Base-by-base conservation (phyloP, 345 rosid genomes). In the Eucalyptus sp. region DNA sequence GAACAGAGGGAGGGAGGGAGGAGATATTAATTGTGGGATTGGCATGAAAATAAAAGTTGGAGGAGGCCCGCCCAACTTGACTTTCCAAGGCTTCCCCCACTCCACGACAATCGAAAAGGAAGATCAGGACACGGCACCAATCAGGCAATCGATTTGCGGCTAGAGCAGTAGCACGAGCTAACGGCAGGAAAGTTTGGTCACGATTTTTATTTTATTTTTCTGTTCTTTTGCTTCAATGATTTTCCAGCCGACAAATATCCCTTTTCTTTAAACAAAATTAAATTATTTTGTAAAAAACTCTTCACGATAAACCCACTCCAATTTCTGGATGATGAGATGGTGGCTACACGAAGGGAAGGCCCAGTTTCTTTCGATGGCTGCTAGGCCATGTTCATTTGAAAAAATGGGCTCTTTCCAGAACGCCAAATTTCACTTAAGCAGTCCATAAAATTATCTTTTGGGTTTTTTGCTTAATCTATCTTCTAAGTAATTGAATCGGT, bases 201-300 rank as follows among this genome's bases (percentile, higher is more conserved):
- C 11, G 13, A 17, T 17, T 68, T 14, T 58, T 50, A 10, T 8
- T 15, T 51, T 51, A 6, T 51, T 7, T 17, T 17, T 5, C 4
- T 31, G 4, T 31, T 60, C 8, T 16, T 33, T 14, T 33, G 10
- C 41, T 68, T 68, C 20, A 5, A 68, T 68, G 25, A 68, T 33
- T 17, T 68, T 68, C 20, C 33, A 14, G 3, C 33, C 20, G 76
- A 64, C 18, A n/a, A 7, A 64, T 29, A 64, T n/a, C 3, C 76
- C 10, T 64, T 64, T 64, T n/a, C 16, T 3, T 2, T 7, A 0
- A 27, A 29, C n/a, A n/a, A n/a, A 13, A 12, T 5, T 12, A 5
- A 60, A 12, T 27, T 64, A 13, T 4, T n/a, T 64, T n/a, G 4
- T 3, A 6, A 7, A 29, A n/a, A 31, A 3, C 25, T 3, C 18